A percentile compares a stretch with the other conserved stretches of the same genome.
These are phyloP conservation scores for Xylariaceae sp. DNA, from an alignment of 2,329 filamentous ascomycete genomes.

Conservation along the genomic window DNA sequence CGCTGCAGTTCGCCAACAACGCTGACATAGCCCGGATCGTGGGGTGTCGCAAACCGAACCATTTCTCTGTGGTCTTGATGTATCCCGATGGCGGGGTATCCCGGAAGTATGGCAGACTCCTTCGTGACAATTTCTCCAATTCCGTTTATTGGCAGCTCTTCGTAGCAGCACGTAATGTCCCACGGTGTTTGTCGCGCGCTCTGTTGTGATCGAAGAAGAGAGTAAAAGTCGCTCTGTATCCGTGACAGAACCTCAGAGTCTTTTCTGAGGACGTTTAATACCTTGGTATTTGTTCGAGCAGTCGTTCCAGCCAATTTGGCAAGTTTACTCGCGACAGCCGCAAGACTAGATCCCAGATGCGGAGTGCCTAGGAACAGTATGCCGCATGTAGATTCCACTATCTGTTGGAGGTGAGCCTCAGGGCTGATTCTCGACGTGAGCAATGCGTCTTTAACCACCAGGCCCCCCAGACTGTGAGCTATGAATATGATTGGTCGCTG, in stretches of 20 bases:
- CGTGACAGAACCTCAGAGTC: slow-evolving; percentile 4
- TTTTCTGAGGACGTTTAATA: slow-evolving; percentile 1
- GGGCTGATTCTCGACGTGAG: slow-evolving; percentile 1
- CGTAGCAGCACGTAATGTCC: slow-evolving; percentile 7
- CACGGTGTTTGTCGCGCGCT: neutral
- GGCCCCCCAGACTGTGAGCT: slow-evolving; percentile 6
- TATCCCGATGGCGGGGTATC: slow-evolving; percentile 4
- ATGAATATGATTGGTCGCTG: slow-evolving; percentile 7
- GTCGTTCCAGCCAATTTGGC: neutral
- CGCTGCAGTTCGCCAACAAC: slow-evolving; percentile 7
- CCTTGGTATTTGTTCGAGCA: neutral
- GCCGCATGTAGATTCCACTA: slow-evolving; percentile 1
- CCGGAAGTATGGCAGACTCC: slow-evolving; percentile 1
- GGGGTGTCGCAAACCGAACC: neutral
- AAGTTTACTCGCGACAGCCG: neutral
- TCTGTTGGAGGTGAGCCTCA: slow-evolving; percentile 1
- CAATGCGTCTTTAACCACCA: slow-evolving; percentile 9
- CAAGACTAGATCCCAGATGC: slow-evolving; percentile 2
- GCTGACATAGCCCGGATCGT: slow-evolving; percentile 2
- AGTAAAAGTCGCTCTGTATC: slow-evolving; percentile 5
- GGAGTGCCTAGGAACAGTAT: slow-evolving; percentile 8
- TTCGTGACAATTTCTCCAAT: slow-evolving; percentile 1
- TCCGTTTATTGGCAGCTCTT: slow-evolving; percentile 4
- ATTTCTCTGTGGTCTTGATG: slow-evolving; percentile 5
- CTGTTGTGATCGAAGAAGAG: neutral